Evolutionary conservation across 805 yeast species (phyloP).

Genomic region (Hermanozyma aechmeae): DNA sequence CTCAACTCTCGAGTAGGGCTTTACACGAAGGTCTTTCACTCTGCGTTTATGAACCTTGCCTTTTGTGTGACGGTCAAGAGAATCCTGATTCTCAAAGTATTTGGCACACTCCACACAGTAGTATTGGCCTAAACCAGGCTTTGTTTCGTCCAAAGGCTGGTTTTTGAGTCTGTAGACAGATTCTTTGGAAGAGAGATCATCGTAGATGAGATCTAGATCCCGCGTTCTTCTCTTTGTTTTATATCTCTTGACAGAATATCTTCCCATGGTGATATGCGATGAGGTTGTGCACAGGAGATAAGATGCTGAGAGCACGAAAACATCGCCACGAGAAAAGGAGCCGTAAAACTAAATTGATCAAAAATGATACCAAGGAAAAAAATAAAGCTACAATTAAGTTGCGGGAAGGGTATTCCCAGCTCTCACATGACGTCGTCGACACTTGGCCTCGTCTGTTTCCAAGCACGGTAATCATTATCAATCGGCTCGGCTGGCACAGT

Average conservation of each 20-base stretch:
- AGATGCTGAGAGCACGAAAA: too few relatives aligned
- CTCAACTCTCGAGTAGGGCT: conserved; percentile 82
- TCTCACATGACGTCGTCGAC: too few relatives aligned
- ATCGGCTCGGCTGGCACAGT: too few relatives aligned
- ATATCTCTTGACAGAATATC: conserved; percentile 77
- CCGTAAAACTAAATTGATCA: too few relatives aligned
- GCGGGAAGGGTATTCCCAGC: too few relatives aligned
- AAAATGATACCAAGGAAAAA: too few relatives aligned
- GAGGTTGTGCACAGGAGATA: too few relatives aligned
- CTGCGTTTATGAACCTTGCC: conserved; percentile 82
- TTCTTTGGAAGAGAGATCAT: conserved; percentile 60
- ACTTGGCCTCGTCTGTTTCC: too few relatives aligned
- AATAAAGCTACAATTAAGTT: too few relatives aligned
- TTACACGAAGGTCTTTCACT: conserved; percentile 61
- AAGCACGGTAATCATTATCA: too few relatives aligned
- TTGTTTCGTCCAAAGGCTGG: conserved; percentile 81
- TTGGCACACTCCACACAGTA: conserved; percentile 93
- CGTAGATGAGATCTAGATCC: conserved; percentile 75
- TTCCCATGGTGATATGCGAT: conserved; percentile 65
- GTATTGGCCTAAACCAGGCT: conserved; percentile 91
- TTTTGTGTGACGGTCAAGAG: conserved; percentile 63
- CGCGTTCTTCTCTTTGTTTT: conserved; percentile 83
- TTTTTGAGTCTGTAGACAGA: conserved; percentile 59
- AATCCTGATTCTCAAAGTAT: conserved; percentile 71
- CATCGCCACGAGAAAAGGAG: too few relatives aligned